A percentile compares a stretch with the other conserved stretches of the same genome.
phyloP scores from a whole-genome alignment of 768 basidiomycete genomes.

The Boletus rubescentipes region DNA sequence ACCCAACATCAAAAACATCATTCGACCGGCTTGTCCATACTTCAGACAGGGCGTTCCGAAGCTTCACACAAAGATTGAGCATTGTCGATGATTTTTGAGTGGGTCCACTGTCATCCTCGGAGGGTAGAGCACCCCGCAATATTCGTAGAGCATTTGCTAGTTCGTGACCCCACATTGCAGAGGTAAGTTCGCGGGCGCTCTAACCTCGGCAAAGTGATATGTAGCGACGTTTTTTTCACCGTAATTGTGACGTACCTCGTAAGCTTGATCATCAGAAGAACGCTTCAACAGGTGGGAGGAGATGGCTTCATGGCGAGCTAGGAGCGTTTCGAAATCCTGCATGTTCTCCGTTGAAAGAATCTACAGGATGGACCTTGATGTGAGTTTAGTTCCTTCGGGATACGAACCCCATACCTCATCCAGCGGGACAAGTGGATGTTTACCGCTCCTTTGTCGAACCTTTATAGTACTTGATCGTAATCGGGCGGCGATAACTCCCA shows the following conservation, averaged over 20 bases:
- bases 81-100: constrained; percentile 7
- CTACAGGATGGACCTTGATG: constrained; percentile 35
- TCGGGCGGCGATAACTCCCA: constrained; percentile 88
- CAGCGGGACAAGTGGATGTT: constrained; percentile 49
- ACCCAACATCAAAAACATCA: constrained; percentile 87
- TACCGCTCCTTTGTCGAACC: constrained; percentile 34
- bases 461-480: constrained; percentile 60
- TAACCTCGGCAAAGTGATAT: constrained; percentile 3
- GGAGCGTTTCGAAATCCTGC: constrained; percentile 55
- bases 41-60: constrained; percentile 64
- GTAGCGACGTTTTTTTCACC: background rate
- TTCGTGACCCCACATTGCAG: constrained; percentile 80
- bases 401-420: constrained; percentile 57
- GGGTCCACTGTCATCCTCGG: constrained; percentile 38
- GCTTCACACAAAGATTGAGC: constrained; percentile 47
- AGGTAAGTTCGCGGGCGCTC: constrained; percentile 84
- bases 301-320: constrained; percentile 64
- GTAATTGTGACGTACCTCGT: constrained; percentile 53
- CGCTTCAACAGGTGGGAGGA: constrained; percentile 66
- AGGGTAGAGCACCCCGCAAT: constrained; percentile 49
- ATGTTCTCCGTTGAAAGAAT: constrained; percentile 51
- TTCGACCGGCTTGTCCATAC: constrained; percentile 69
- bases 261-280: constrained; percentile 77
- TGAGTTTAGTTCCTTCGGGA: background rate
- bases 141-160: constrained; percentile 68